phyloP scores from a whole-genome alignment of 495 filamentous ascomycete genomes.

The Aspergillus sclerotiicarbonarius region DNA sequence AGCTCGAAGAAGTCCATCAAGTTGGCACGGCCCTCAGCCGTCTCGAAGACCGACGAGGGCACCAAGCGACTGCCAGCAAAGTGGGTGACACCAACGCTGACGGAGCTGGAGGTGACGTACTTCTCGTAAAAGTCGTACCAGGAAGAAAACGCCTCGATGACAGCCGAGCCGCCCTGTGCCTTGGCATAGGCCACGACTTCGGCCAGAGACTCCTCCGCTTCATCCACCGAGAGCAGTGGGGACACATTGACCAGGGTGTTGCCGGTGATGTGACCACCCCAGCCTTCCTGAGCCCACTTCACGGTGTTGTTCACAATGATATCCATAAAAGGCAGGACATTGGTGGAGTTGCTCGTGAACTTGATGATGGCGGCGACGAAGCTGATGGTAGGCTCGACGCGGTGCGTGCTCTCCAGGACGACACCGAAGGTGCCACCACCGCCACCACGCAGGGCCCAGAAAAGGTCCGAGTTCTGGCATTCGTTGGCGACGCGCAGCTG shows the following conservation, averaged over 20 bases:
- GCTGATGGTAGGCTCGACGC: slow-evolving; percentile 32
- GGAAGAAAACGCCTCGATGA: slow-evolving; percentile 29
- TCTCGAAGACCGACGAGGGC: slow-evolving; percentile 27
- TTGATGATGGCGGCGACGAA: slow-evolving; percentile 34
- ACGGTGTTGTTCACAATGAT: slow-evolving; percentile 40
- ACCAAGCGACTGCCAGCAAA: slow-evolving; percentile 40
- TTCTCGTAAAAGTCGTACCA: slow-evolving; percentile 36
- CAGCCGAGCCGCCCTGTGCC: slow-evolving; percentile 27
- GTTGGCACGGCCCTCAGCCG: slow-evolving; percentile 24
- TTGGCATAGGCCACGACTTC: slow-evolving; percentile 29
- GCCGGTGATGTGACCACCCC: slow-evolving; percentile 45
- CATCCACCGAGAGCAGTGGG: slow-evolving; percentile 28
- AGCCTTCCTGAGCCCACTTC: slow-evolving; percentile 44
- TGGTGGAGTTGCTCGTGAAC: slow-evolving; percentile 27
- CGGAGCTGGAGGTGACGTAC: slow-evolving; percentile 32
- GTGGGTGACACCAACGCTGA: slow-evolving; percentile 27
- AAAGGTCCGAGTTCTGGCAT: slow-evolving; percentile 46
- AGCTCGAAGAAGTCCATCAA: slow-evolving; percentile 21
- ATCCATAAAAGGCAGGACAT: slow-evolving; percentile 31
- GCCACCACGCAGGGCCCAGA: slow-evolving; percentile 54
- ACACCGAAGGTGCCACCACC: slow-evolving; percentile 57
- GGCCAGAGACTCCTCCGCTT: slow-evolving; percentile 32
- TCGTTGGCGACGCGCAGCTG: slow-evolving; percentile 38
- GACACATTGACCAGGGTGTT: slow-evolving; percentile 39
- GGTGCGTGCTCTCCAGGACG: slow-evolving; percentile 44